Base-by-base conservation (phyloP, 2,329 filamentous ascomycete genomes). In the Aureobasidium sp. region DNA sequence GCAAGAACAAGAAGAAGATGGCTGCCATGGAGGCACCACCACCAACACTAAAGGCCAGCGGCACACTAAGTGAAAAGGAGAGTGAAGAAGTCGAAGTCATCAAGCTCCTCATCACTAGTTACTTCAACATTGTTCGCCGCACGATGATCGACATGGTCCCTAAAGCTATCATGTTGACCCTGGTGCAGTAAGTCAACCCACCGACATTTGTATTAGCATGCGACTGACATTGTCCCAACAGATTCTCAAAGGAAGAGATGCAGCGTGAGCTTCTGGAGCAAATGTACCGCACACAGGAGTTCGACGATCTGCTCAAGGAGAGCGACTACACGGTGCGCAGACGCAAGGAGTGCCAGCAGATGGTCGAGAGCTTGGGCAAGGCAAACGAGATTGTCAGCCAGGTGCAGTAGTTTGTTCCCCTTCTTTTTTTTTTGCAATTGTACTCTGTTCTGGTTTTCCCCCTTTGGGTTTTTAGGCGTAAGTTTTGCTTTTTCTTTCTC, bases 81-180 rank as follows among this genome's bases (percentile, higher is more conserved):
- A 87, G 86, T 62, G 89, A 96, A 65, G 94, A 99, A 74, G 94
- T 99, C 49, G 94, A 99, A 77, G 92, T 99, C 64, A 99, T 99
- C 71, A 99, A 99, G 78, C 85, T 99, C 65, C 81, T 99, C 61
- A 99, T 99, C 71, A 88, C 86, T 60, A 96, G 91, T 0, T 99
- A 99, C 80, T 99, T 89, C 78, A 96, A 96, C 77, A 99, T 99
- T 72, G 92, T 96, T 66, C 90, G 91, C 79, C 84, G 94, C 67
- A 99, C 95, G 63, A 95, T 99, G 91, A 96, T 97, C 66, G 94
- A 99, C 71, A 99, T 99, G 94, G 94, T 99, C 6, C 94, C 94
- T 67, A 99, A 99, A 79, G 94, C 94, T 42, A 95, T 99, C 72
- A 99, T 99, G 94, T 83, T 97, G 67, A 96, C 84, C 68, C 87